Evolutionary conservation across 163 green algal species (phyloP).

Genomic region (Chlorella variabilis): DNA sequence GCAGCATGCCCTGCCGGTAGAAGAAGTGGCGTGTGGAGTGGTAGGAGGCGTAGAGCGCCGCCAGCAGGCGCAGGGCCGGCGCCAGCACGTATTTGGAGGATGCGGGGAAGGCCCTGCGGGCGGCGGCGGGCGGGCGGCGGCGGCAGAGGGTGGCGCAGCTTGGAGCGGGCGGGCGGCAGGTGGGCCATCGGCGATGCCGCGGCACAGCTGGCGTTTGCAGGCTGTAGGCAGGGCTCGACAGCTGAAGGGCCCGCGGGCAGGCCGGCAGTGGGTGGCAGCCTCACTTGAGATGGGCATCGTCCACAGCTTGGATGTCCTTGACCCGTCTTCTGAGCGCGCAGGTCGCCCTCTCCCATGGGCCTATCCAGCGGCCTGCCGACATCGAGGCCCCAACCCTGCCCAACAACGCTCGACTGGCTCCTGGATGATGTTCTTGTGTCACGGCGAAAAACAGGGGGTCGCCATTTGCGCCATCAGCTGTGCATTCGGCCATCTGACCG

Average conservation of each 20-base stretch:
- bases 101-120: constrained; percentile 33
- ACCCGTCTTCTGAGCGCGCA: background rate
- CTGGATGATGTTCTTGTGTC: no score
- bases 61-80: constrained; percentile 31
- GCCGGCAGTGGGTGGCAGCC: no score
- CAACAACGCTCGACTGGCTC: no score
- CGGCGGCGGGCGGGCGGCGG: background rate
- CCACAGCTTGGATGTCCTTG: constrained; percentile 34
- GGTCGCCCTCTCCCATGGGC: background rate
- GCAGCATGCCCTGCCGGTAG: constrained; percentile 43
- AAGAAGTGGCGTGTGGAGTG: constrained; percentile 32
- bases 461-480: no score
- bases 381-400: background rate
- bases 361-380: background rate
- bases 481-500: no score
- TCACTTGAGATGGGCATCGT: constrained; percentile 39
- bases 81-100: constrained; percentile 37
- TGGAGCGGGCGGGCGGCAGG: background rate
- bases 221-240: background rate
- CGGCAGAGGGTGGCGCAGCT: background rate
- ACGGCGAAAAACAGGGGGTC: no score
- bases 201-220: no score
- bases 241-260: no score
- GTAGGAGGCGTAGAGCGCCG: constrained; percentile 10
- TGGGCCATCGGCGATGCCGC: no score